phyloP scores from a whole-genome alignment of 352 stramenopile genomes.

The Globisporangium carolinianum region DNA sequence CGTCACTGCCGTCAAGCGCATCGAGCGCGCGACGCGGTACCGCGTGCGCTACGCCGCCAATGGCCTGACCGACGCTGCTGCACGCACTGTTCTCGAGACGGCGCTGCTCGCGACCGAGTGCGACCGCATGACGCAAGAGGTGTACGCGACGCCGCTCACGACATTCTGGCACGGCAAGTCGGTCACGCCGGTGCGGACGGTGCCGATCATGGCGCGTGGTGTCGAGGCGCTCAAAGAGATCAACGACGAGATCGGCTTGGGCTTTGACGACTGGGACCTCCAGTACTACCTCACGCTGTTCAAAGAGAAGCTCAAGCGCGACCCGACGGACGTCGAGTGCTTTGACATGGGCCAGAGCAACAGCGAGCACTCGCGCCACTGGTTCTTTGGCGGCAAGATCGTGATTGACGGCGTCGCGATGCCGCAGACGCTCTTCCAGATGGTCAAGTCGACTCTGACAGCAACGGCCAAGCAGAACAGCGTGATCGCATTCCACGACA shows the following conservation, averaged over 20 bases:
- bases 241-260: constrained; percentile 92
- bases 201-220: constrained; percentile 95
- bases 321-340: constrained; percentile 99
- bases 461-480: constrained; percentile 89
- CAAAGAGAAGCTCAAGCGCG: constrained; percentile 93
- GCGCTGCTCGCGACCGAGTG: constrained; percentile 73
- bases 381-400: constrained; percentile 99
- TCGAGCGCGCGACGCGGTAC: constrained; percentile 94
- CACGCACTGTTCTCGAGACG: constrained; percentile 34
- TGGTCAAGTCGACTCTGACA: constrained; percentile 97
- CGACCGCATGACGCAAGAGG: constrained; percentile 97
- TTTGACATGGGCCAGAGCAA: constrained; percentile 99
- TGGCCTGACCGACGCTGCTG: constrained; percentile 16
- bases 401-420: constrained; percentile 96
- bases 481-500: constrained; percentile 99
- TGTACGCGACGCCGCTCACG: constrained; percentile 87
- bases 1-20: constrained; percentile 83
- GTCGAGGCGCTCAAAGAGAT: constrained; percentile 93
- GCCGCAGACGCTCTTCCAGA: constrained; percentile 96
- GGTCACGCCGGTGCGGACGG: constrained; percentile 79
- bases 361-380: constrained; percentile 99
- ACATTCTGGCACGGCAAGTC: constrained; percentile 88
- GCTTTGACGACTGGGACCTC: constrained; percentile 99
- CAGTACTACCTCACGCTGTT: constrained; percentile 98
- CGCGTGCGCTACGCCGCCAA: constrained; percentile 50